Evolutionary conservation across 2,329 filamentous ascomycete species (phyloP).

Genomic region (Trichoderma sp.): DNA sequence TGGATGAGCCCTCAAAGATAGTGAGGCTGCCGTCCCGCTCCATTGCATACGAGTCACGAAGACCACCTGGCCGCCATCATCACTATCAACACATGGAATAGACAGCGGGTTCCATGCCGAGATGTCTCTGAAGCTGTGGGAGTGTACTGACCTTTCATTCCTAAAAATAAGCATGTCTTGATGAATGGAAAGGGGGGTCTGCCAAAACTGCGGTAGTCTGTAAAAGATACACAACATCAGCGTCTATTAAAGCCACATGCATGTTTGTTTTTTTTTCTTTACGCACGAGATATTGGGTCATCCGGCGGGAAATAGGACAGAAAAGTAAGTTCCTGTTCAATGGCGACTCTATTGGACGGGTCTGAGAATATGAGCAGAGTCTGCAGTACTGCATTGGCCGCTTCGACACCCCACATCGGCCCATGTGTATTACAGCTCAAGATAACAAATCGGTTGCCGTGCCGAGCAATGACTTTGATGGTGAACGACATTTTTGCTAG

Average conservation of each 20-base stretch:
- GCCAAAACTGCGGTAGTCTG: not conserved
- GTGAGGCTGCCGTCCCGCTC: too few relatives aligned
- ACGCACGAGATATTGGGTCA: not conserved
- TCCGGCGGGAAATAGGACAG: not conserved
- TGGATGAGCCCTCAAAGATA: too few relatives aligned
- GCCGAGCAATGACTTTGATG: not conserved
- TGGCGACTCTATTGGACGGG: slow-evolving; percentile 9
- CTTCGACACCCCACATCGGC: not conserved
- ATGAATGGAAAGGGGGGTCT: slow-evolving; percentile 5
- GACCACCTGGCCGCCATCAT: not conserved
- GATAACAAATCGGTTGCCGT: not conserved
- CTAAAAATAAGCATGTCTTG: slow-evolving; percentile 2
- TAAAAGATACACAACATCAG: not conserved
- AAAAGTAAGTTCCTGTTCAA: slow-evolving; percentile 17
- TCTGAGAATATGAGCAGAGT: slow-evolving; percentile 3
- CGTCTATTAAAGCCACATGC: not conserved
- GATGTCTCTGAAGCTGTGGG: not conserved
- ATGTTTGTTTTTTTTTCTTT: not conserved
- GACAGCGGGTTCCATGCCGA: not conserved
- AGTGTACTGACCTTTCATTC: not conserved
- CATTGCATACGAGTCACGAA: not conserved
- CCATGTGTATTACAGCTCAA: not conserved
- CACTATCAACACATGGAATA: not conserved
- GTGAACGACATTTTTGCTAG: not conserved
- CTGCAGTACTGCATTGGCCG: not conserved